Conservation (phyloP, 2,329 filamentous ascomycete species). For the Fusarium miscanthi region DNA sequence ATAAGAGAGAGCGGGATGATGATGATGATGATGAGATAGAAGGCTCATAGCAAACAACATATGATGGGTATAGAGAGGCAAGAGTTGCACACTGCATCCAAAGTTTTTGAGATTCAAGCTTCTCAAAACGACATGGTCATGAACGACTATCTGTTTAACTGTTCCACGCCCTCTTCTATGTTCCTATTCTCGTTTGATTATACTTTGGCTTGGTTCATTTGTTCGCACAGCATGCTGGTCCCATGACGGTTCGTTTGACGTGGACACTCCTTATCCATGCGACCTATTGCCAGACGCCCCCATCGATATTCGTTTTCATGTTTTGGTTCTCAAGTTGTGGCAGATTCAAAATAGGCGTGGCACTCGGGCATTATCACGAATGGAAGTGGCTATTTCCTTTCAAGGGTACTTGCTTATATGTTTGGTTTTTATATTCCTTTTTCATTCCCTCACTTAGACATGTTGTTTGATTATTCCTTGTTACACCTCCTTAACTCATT, state of each 20-base stretch:
- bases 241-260: background rate
- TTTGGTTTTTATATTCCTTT: background rate
- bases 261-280: background rate
- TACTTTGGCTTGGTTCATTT: constrained; percentile 2
- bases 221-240: background rate
- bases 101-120: background rate
- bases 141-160: background rate
- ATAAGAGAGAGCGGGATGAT: constrained; percentile 16
- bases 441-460: constrained; percentile 1
- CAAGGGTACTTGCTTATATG: background rate
- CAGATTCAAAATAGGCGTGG: background rate
- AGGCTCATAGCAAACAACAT: background rate
- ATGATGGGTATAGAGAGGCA: background rate
- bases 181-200: constrained; percentile 17
- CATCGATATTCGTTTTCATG: background rate
- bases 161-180: background rate
- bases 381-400: constrained; percentile 6
- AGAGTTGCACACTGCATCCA: background rate
- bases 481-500: background rate
- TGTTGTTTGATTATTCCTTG: background rate
- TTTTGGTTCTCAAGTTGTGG: background rate
- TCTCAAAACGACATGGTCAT: background rate
- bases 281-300: background rate
- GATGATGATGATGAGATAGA: constrained; percentile 3
- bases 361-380: background rate